Conservation (phyloP, 176 grass and related monocot species). For the Avena sativa region DNA sequence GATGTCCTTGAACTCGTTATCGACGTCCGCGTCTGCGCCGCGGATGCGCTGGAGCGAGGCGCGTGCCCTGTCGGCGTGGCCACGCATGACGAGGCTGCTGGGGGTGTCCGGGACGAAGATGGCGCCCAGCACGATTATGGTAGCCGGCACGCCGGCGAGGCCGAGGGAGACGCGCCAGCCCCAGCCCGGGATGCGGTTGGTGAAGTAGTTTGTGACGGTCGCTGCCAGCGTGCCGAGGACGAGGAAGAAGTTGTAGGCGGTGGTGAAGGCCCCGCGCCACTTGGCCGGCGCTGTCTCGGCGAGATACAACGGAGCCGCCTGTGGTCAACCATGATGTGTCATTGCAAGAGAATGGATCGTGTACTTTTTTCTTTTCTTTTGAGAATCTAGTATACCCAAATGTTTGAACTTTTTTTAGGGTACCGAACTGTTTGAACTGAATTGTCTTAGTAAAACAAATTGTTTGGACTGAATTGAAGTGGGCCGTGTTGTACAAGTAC, state of each 20-base stretch:
- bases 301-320: constrained; percentile 67
- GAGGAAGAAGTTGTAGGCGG: constrained; percentile 73
- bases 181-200: constrained; percentile 51
- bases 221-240: constrained; percentile 58
- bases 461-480: not conserved
- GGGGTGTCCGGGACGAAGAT: constrained; percentile 69
- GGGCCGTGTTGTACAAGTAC: not conserved
- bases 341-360: not conserved
- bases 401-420: no score
- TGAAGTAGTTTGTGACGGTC: constrained; percentile 71
- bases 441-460: not conserved
- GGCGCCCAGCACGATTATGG: constrained; percentile 48
- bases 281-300: constrained; percentile 70
- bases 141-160: constrained; percentile 57
- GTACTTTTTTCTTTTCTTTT: not conserved
- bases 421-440: no score
- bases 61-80: constrained; percentile 45
- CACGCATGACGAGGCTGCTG: constrained; percentile 60
- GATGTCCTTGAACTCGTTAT: constrained; percentile 64
- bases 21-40: constrained; percentile 33
- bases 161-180: constrained; percentile 78
- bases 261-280: constrained; percentile 82
- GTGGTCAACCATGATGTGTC: not conserved
- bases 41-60: constrained; percentile 59
- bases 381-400: no score